Conservation (phyloP, 169 alveolate genomes). For the Theileria parva region DNA sequence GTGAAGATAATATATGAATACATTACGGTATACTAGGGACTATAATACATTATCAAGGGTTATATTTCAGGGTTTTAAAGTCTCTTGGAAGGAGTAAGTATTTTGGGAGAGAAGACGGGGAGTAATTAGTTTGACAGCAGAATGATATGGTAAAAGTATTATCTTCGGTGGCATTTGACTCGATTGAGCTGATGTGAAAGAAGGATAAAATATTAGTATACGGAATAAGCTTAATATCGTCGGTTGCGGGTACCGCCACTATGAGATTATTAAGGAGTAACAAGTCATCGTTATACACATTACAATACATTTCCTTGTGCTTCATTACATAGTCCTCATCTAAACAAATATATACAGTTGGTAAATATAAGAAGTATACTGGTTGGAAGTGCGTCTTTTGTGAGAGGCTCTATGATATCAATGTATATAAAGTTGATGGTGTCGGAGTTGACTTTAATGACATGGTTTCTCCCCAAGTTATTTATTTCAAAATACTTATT, state of each 20-base stretch:
- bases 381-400: slow-evolving; percentile 76
- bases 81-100: slow-evolving; percentile 71
- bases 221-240: slow-evolving; percentile 55
- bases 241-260: slow-evolving; percentile 67
- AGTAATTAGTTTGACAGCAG: slow-evolving; percentile 63
- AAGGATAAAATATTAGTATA: slow-evolving; percentile 59
- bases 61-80: slow-evolving; percentile 53
- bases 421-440: slow-evolving; percentile 33
- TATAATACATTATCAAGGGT: background rate
- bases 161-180: slow-evolving; percentile 33
- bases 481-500: slow-evolving; percentile 60
- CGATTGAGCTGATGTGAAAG: slow-evolving; percentile 59
- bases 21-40: background rate
- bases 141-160: background rate
- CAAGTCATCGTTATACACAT: slow-evolving; percentile 67
- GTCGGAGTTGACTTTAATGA: slow-evolving; percentile 45
- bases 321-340: slow-evolving; percentile 19
- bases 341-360: background rate
- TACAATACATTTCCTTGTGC: slow-evolving; percentile 25
- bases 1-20: background rate
- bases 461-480: slow-evolving; percentile 50
- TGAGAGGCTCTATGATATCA: slow-evolving; percentile 48
- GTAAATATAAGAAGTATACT: slow-evolving; percentile 20
- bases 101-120: slow-evolving; percentile 71
- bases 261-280: slow-evolving; percentile 49